Percentiles rank a stretch among this genome's conserved stretches.
phyloP scores from a whole-genome alignment of 2,329 filamentous ascomycete genomes.

The Sporothrix brasiliensis region DNA sequence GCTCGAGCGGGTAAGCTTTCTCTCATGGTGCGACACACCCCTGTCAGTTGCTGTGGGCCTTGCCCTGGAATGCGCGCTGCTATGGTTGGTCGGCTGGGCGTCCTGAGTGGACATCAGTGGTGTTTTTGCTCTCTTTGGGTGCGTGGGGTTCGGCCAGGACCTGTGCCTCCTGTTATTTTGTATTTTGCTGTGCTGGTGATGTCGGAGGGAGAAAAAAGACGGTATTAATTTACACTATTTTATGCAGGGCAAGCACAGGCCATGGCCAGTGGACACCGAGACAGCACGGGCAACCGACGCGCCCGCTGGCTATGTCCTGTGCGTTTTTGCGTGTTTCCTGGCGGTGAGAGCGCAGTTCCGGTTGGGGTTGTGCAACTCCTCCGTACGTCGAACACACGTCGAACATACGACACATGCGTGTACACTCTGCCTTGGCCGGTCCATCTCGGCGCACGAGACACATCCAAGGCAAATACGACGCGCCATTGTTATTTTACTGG shows the following conservation, averaged over 20 bases:
- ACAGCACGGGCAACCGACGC: constrained; percentile 16
- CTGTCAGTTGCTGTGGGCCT: constrained; percentile 4
- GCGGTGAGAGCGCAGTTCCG: too few relatives aligned
- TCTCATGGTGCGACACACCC: constrained; percentile 33
- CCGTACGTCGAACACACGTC: too few relatives aligned
- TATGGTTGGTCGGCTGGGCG: neutral
- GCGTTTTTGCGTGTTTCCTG: neutral
- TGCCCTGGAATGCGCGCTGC: constrained; percentile 7
- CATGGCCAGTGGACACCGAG: neutral
- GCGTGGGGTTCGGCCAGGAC: constrained; percentile 4
- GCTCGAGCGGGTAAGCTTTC: constrained; percentile 10
- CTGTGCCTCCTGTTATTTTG: neutral
- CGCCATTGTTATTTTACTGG: neutral
- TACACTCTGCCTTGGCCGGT: too few relatives aligned
- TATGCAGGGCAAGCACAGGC: constrained; percentile 12
- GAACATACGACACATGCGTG: too few relatives aligned
- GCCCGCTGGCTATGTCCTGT: constrained; percentile 2
- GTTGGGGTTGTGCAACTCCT: neutral
- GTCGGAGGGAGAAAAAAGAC: neutral
- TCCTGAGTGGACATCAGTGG: neutral
- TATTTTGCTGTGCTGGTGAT: neutral
- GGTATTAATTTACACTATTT: neutral
- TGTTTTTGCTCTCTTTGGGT: neutral
- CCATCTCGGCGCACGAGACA: too few relatives aligned
- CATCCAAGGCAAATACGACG: neutral